Evolutionary conservation across 2,329 filamentous ascomycete species (phyloP).

Genomic region (Neocatenulostroma microsporum): DNA sequence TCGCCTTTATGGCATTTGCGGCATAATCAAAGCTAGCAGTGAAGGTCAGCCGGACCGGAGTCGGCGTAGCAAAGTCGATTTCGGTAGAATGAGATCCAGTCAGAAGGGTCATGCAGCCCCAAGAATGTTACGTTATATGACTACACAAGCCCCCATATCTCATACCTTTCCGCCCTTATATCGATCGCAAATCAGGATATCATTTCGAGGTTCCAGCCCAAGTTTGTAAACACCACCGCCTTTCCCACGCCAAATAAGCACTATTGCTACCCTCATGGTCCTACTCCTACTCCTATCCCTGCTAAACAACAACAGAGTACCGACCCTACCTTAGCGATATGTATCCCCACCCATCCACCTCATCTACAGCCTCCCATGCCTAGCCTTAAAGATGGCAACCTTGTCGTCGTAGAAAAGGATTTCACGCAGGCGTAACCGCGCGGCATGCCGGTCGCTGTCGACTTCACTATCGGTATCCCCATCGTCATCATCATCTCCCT

Average conservation of each 20-base stretch:
- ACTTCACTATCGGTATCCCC: slow-evolving; percentile 28
- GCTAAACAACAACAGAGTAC: background rate
- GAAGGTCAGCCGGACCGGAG: background rate
- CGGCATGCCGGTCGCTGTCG: slow-evolving; percentile 12
- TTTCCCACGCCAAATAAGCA: background rate
- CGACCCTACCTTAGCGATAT: background rate
- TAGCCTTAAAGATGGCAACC: slow-evolving; percentile 69
- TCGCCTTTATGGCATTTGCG: background rate
- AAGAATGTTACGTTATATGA: too few species aligned
- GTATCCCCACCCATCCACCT: background rate
- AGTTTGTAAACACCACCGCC: background rate
- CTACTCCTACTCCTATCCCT: background rate
- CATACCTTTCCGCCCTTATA: background rate
- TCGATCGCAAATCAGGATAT: slow-evolving; percentile 2
- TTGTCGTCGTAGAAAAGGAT: slow-evolving; percentile 82
- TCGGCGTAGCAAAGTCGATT: background rate
- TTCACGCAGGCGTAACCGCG: slow-evolving; percentile 59
- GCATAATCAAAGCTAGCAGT: background rate
- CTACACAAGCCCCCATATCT: background rate
- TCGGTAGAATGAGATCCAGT: background rate
- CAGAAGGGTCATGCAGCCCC: too few species aligned
- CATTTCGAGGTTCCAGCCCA: background rate
- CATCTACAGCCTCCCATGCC: slow-evolving; percentile 47
- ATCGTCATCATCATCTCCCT: slow-evolving; percentile 26
- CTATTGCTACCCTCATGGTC: background rate